Evolutionary conservation across 495 filamentous ascomycete species (phyloP), one percentile per base, ranked within the genome.

Genomic region (Cudoniella acicularis): DNA sequence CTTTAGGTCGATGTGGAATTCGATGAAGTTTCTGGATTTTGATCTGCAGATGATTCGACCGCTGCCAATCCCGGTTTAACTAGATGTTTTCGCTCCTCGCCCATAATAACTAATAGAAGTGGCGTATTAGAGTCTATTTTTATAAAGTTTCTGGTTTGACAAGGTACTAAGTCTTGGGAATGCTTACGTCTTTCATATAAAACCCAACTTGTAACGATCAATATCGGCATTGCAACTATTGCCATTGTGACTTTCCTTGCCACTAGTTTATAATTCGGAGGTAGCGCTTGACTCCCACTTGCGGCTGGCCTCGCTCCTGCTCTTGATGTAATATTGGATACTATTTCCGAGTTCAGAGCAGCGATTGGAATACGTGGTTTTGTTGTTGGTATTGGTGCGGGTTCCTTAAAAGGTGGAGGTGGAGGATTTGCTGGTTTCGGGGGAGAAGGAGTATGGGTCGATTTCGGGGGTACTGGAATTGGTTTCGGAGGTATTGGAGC

Each of bases 191-290:
- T 61, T 40, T 73, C 52, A 54, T 66, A 74, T 18, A 74, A 50
- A 16, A 74, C 58, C 41, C 63, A 74, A 49, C 69, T 72, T 17
- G 72, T 74, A 26, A 74, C 71, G 43, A 74, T 59, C 16, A 56
- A 56, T 52, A 74, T 70, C 22, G 72, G 72, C 45, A 71, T 51
- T 3, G 72, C 72, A 13, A 74, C 71, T 27, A 74, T 70, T n/a
- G 67, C 57, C 55, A 64, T 58, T 13, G 69, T 72, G 16, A 73
- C 49, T 46, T 69, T 74, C 43, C 53, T 61, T 16, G 66, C 61
- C 13, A 58, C 64, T 0, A 49, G 22, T 10, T 66, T 64, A 41
- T 69, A 69, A 18, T 53, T 60, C 26, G 18, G 22, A 0, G 66
- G 66, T 40, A 67, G 54, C 17, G 50, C 25, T 18, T 49, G 63